Evolutionary conservation across 306 rosid species (phyloP).

Genomic region (Chamaecrista fasciculata): DNA sequence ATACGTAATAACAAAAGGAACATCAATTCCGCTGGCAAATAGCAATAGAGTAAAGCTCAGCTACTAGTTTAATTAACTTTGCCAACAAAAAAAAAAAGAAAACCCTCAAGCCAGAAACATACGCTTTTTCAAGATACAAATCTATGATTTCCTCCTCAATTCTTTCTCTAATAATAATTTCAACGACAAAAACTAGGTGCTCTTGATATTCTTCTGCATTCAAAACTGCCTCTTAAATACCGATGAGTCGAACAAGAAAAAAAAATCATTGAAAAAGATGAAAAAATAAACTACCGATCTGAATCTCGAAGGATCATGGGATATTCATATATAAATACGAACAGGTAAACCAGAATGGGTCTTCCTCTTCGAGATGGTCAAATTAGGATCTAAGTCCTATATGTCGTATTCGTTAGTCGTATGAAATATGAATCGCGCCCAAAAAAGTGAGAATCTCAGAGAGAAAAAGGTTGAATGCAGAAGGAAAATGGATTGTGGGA

Average conservation of each 20-base stretch:
- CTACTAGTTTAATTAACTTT: slow-evolving; percentile 9
- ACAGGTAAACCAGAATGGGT: neutral
- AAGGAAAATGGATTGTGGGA: neutral
- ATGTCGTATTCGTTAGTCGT: neutral
- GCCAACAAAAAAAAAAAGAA: no score
- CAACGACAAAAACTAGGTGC: neutral
- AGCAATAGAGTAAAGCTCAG: slow-evolving; percentile 6
- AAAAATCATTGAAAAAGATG: neutral
- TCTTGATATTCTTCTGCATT: slow-evolving; percentile 16
- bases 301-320: slow-evolving; percentile 5
- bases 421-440: neutral
- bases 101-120: no score
- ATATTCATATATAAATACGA: neutral
- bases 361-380: neutral
- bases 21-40: neutral
- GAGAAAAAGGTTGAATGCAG: neutral
- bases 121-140: neutral
- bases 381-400: neutral
- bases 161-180: slow-evolving; percentile 7
- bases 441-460: neutral
- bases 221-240: neutral
- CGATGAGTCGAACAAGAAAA: neutral
- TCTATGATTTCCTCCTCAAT: neutral
- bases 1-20: slow-evolving; percentile 1
- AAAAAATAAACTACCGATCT: slow-evolving; percentile 20